These are phyloP conservation scores for Aspergillus ostianus DNA, from an alignment of 495 filamentous ascomycete species.

Conservation along the genomic window DNA sequence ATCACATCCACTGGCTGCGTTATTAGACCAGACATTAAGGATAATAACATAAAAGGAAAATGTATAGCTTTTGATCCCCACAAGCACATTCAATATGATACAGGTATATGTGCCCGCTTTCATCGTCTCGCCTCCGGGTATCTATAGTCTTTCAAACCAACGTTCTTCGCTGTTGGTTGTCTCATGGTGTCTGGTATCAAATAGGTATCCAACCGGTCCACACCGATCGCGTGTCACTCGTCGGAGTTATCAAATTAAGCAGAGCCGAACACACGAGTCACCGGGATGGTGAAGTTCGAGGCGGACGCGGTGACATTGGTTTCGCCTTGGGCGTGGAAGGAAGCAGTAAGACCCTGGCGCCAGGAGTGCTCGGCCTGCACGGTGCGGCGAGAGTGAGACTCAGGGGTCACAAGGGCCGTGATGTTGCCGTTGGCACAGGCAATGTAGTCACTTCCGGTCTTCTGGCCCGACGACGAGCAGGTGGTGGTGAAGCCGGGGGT, in stretches of 20 bases:
- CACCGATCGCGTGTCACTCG: background rate
- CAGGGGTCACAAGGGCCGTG: slow-evolving; percentile 24
- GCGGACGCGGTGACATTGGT: slow-evolving; percentile 20
- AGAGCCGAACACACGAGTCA: slow-evolving; percentile 29
- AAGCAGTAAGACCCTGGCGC: slow-evolving; percentile 16
- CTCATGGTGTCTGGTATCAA: background rate
- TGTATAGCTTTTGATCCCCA: slow-evolving; percentile 8
- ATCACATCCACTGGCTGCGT: background rate
- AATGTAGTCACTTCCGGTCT: slow-evolving; percentile 20
- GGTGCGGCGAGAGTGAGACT: slow-evolving; percentile 30
- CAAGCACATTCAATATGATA: background rate
- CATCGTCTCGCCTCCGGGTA: background rate
- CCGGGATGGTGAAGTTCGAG: slow-evolving; percentile 22
- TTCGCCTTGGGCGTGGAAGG: slow-evolving; percentile 20
- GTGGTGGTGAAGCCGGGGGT: slow-evolving; percentile 43
- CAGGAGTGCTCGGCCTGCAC: slow-evolving; percentile 37
- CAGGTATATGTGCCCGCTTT: background rate
- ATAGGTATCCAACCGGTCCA: too few relatives aligned
- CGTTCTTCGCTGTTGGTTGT: background rate
- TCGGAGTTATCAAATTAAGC: slow-evolving; percentile 15
- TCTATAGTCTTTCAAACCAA: background rate
- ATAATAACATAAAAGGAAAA: slow-evolving; percentile 1
- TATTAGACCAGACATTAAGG: slow-evolving; percentile 5
- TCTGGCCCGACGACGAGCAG: slow-evolving; percentile 31
- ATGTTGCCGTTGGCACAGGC: slow-evolving; percentile 30